Evolutionary conservation across 495 filamentous ascomycete genomes (phyloP).

Genomic region (Neurospora africana): DNA sequence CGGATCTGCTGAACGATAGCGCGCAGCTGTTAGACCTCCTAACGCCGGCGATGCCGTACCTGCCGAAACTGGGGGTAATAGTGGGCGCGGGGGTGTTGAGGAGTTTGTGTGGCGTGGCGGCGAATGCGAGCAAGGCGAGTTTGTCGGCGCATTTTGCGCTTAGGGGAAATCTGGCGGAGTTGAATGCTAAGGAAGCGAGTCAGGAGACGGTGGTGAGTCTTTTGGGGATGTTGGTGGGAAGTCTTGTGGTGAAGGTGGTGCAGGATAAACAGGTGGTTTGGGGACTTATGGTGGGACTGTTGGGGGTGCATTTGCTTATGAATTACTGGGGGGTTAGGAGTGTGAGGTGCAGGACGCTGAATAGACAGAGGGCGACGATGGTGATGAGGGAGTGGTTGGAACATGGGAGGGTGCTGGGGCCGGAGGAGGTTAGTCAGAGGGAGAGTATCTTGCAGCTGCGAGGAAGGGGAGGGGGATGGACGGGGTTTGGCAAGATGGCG

Average conservation of each 20-base stretch:
- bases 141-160: conserved; percentile 85
- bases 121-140: conserved; percentile 80
- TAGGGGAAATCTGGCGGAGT: conserved; percentile 81
- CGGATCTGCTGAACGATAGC: conserved; percentile 86
- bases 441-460: conserved; percentile 57
- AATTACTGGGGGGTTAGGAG: conserved; percentile 81
- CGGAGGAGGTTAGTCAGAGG: conserved; percentile 48
- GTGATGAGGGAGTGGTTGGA: conserved; percentile 54
- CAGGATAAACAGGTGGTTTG: conserved; percentile 63
- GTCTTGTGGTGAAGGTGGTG: conserved; percentile 65
- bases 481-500: conserved; percentile 9
- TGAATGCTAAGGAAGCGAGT: conserved; percentile 92
- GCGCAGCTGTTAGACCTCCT: conserved; percentile 85
- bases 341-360: conserved; percentile 77
- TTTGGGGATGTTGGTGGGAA: conserved; percentile 80
- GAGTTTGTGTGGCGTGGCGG: conserved; percentile 80
- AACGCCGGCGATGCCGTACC: conserved; percentile 65
- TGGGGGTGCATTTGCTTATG: conserved; percentile 62
- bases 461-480: not conserved
- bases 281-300: conserved; percentile 59
- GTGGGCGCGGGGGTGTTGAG: conserved; percentile 67
- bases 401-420: conserved; percentile 44
- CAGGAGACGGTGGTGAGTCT: conserved; percentile 93
- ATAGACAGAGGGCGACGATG: conserved; percentile 77
- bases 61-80: conserved; percentile 56